Conservation (phyloP, 495 filamentous ascomycete genomes). For the Astrothelium macrocarpum region DNA sequence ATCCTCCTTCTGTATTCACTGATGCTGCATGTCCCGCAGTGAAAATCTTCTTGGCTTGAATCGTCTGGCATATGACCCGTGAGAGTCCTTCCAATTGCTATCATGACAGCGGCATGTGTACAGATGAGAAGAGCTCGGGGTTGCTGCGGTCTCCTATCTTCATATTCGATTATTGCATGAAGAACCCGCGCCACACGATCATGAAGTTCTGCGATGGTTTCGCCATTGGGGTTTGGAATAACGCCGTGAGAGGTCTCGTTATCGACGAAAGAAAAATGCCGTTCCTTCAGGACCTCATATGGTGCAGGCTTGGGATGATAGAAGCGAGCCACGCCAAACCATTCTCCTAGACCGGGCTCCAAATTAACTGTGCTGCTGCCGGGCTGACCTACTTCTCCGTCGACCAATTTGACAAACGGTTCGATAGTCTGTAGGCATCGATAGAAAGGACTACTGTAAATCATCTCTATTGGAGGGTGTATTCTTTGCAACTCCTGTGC, state of each 20-base stretch:
- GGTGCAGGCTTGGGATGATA: conserved; percentile 70
- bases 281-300: conserved; percentile 41
- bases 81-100: conserved; percentile 71
- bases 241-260: conserved; percentile 44
- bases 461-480: conserved; percentile 56
- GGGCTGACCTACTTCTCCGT: conserved; percentile 12
- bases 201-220: conserved; percentile 69
- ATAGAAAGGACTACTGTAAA: conserved; percentile 86
- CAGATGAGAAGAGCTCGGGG: conserved; percentile 64
- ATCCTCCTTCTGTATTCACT: conserved; percentile 48
- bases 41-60: conserved; percentile 63
- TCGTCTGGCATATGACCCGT: conserved; percentile 67
- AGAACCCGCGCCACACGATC: conserved; percentile 65
- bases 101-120: conserved; percentile 83
- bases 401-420: conserved; percentile 44
- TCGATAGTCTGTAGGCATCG: conserved; percentile 81
- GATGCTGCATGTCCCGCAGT: conserved; percentile 75
- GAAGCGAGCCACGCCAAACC: conserved; percentile 75
- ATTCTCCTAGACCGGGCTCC: conserved; percentile 80
- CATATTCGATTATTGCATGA: conserved; percentile 55
- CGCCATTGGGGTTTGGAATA: conserved; percentile 59
- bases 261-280: conserved; percentile 52
- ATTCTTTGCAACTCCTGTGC: conserved; percentile 51
- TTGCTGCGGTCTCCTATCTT: conserved; percentile 49
- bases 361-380: conserved; percentile 46